These are phyloP conservation scores for Sergeia podlipaevii DNA, from an alignment of 208 protist genomes.

Conservation along the genomic window DNA sequence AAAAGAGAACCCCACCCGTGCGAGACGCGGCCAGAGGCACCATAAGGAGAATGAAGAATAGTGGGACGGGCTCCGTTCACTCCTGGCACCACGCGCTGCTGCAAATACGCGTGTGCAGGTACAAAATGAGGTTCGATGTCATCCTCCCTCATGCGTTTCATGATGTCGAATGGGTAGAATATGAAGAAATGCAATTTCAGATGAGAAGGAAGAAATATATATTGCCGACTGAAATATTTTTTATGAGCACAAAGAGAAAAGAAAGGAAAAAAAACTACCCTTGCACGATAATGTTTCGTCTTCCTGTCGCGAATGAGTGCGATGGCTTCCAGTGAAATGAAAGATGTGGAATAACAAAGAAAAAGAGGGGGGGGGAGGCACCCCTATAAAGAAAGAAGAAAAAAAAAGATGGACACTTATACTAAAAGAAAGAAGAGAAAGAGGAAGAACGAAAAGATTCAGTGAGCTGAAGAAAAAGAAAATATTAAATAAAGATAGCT, in stretches of 20 bases:
- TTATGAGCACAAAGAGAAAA: conserved; percentile 8
- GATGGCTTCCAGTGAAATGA: background rate
- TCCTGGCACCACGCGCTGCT: conserved; percentile 31
- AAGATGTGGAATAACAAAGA: conserved; percentile 15
- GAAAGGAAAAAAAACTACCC: conserved; percentile 4
- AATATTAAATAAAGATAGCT: too few species aligned
- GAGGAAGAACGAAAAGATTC: conserved; percentile 5
- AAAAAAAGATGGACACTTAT: background rate
- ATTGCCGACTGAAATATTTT: background rate
- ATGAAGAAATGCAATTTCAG: background rate
- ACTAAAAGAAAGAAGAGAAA: too few species aligned
- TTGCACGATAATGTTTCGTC: conserved; percentile 6
- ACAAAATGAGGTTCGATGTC: background rate
- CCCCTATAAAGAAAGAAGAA: conserved; percentile 16
- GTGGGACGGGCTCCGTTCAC: conserved; percentile 17
- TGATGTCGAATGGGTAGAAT: conserved; percentile 1
- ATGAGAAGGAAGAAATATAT: conserved; percentile 15
- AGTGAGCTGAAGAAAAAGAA: conserved; percentile 17
- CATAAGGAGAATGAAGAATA: conserved; percentile 70
- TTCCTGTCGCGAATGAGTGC: background rate
- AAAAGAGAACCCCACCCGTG: conserved; percentile 74
- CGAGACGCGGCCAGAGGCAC: conserved; percentile 13
- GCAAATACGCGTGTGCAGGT: conserved; percentile 3
- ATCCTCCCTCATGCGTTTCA: background rate
- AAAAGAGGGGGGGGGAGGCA: conserved; percentile 23